phyloP scores from a whole-genome alignment of 2,329 filamentous ascomycete species.

The Neonectria ditissima region DNA sequence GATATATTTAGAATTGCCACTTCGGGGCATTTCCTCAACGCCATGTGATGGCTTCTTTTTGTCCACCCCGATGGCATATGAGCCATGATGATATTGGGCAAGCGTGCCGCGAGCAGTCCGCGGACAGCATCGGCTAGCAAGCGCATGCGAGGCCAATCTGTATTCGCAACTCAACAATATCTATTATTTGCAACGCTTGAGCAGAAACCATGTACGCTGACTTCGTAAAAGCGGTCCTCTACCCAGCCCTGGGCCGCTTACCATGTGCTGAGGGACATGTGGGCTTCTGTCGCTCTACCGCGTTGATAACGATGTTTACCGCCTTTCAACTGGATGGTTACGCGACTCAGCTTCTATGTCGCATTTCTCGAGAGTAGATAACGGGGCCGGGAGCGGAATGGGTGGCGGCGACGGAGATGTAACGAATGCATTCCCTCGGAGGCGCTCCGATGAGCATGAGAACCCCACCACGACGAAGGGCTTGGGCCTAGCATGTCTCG shows the following conservation, averaged over 20 bases:
- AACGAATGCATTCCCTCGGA: neutral
- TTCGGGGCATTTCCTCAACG: conserved; percentile 8
- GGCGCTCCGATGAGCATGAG: neutral
- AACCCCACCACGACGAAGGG: neutral
- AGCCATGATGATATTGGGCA: conserved; percentile 19
- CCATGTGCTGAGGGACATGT: neutral
- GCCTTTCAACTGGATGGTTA: neutral
- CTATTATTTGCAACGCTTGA: neutral
- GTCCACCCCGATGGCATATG: conserved; percentile 5
- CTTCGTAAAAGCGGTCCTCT: neutral
- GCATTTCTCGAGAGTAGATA: neutral
- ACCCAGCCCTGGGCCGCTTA: neutral
- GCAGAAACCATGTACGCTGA: neutral
- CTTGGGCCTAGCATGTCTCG: neutral
- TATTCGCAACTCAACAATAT: neutral
- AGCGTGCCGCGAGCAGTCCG: conserved; percentile 2
- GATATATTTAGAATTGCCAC: conserved; percentile 41
- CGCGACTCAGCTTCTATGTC: conserved; percentile 3
- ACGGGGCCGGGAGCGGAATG: conserved; percentile 4
- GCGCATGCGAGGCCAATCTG: neutral
- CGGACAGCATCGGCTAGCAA: neutral
- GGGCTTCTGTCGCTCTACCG: neutral
- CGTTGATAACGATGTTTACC: neutral
- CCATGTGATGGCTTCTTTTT: conserved; percentile 13
- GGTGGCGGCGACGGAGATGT: neutral